These are phyloP conservation scores for Ustilago cynodontis DNA, from an alignment of 1,284 basidiomycete species.

Conservation along the genomic window DNA sequence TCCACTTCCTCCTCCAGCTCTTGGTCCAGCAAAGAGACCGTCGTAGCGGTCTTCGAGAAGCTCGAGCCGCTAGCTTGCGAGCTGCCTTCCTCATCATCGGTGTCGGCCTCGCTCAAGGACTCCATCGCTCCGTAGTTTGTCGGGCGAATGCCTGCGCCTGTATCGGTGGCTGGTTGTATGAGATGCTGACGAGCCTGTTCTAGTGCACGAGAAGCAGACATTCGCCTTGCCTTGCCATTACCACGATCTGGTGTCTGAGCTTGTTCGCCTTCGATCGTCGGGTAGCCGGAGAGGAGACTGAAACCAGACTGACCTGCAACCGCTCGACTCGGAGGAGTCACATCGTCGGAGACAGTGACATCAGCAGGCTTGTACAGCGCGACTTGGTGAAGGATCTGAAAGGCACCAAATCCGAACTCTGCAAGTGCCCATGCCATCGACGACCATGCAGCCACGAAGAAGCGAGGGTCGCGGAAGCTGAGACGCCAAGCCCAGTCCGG, in stretches of 20 bases:
- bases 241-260: constrained; percentile 20
- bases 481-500: constrained; percentile 49
- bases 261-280: constrained; percentile 13
- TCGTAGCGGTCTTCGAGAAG: constrained; percentile 22
- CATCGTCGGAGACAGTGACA: neutral
- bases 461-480: constrained; percentile 44
- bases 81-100: constrained; percentile 11
- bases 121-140: constrained; percentile 34
- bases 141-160: constrained; percentile 1
- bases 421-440: constrained; percentile 46
- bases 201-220: constrained; percentile 43
- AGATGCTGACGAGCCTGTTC: constrained; percentile 45
- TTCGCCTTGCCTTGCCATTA: constrained; percentile 37
- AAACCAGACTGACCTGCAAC: constrained; percentile 34
- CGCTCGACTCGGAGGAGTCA: neutral
- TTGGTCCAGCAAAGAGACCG: constrained; percentile 37
- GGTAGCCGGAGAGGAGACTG: constrained; percentile 37
- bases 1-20: constrained; percentile 52
- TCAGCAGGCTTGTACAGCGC: constrained; percentile 43
- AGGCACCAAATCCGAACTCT: constrained; percentile 42
- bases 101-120: constrained; percentile 20
- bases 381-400: constrained; percentile 49
- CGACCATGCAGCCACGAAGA: constrained; percentile 49
- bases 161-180: constrained; percentile 17
- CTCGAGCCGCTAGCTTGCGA: constrained; percentile 19